phyloP scores from a whole-genome alignment of 2,329 filamentous ascomycete genomes.

The Xylariaceae sp. region DNA sequence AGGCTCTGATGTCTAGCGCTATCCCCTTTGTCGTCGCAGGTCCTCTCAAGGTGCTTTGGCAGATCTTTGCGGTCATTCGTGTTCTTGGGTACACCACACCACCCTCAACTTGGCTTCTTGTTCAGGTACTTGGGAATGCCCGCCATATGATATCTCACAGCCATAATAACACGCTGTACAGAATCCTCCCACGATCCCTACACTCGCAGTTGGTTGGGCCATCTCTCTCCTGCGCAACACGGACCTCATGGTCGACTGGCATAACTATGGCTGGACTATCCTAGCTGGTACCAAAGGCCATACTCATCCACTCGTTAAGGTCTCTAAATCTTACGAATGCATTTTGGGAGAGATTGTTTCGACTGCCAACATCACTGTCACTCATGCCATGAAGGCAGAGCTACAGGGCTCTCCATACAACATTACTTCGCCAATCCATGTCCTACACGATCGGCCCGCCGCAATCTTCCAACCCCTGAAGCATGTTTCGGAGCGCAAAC shows the following conservation, averaged over 20 bases:
- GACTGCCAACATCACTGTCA: conserved; percentile 79
- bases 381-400: conserved; percentile 78
- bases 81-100: conserved; percentile 70
- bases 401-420: conserved; percentile 61
- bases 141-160: not conserved
- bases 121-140: conserved; percentile 54
- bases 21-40: conserved; percentile 74
- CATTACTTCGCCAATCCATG: conserved; percentile 61
- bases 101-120: conserved; percentile 79
- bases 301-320: conserved; percentile 68
- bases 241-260: conserved; percentile 89
- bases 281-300: conserved; percentile 59
- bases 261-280: conserved; percentile 97
- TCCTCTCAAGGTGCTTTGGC: conserved; percentile 82
- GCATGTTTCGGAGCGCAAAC: conserved; percentile 40
- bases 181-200: conserved; percentile 94
- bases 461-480: conserved; percentile 71
- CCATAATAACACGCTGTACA: conserved; percentile 37
- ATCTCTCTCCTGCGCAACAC: conserved; percentile 75
- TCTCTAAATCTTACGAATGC: conserved; percentile 76
- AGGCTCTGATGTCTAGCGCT: conserved; percentile 61
- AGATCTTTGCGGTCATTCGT: conserved; percentile 66
- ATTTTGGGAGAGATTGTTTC: conserved; percentile 64
- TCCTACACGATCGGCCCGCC: conserved; percentile 84
- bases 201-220: conserved; percentile 69